These are phyloP conservation scores for Laguncularia racemosa DNA, from an alignment of 345 rosid genomes.

Conservation along the genomic window DNA sequence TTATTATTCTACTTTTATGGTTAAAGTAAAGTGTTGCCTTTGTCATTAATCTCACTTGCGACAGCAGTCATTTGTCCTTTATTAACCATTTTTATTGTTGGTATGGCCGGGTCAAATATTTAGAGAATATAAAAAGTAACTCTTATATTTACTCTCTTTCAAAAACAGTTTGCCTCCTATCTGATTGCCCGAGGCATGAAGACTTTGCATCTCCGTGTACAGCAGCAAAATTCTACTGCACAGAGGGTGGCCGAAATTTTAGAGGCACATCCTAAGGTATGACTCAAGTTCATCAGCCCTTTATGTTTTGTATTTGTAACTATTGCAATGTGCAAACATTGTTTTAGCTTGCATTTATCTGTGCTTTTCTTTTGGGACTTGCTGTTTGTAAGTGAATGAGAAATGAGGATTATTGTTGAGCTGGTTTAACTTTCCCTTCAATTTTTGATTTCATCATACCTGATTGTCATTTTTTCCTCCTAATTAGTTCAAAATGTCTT, in stretches of 20 bases:
- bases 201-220: conserved; percentile 99
- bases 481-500: too few species aligned
- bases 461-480: too few species aligned
- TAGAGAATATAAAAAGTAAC: background rate
- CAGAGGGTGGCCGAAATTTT: conserved; percentile 94
- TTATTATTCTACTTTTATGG: too few species aligned
- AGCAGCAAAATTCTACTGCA: conserved; percentile 91
- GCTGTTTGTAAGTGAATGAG: too few species aligned
- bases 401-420: too few species aligned
- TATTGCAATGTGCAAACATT: too few species aligned
- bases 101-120: background rate
- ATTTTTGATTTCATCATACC: too few species aligned
- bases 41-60: too few species aligned
- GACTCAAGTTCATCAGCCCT: background rate
- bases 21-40: too few species aligned
- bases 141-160: conserved; percentile 2
- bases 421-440: too few species aligned
- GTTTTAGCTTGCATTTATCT: background rate
- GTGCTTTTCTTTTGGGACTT: too few species aligned
- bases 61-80: too few species aligned
- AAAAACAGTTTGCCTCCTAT: conserved; percentile 78
- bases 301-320: background rate
- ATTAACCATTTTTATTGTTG: background rate
- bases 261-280: conserved; percentile 99
- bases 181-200: conserved; percentile 98